phyloP scores from a whole-genome alignment of 108 stramenopile genomes.

The Hondaea fermentalgiana region DNA sequence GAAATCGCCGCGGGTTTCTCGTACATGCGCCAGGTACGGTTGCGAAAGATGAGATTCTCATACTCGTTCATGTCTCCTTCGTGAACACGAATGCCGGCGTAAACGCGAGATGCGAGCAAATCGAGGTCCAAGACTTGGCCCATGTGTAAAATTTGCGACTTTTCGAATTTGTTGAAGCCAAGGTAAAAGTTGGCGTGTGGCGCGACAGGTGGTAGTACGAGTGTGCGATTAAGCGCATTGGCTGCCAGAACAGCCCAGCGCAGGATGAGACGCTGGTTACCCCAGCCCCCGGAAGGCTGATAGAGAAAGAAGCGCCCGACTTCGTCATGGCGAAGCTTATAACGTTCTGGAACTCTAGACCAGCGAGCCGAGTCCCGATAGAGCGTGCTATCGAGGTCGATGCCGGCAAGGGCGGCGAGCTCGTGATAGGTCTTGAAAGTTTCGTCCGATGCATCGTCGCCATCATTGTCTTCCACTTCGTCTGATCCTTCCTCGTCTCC shows the following conservation, averaged over 20 bases:
- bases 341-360: background rate
- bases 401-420: background rate
- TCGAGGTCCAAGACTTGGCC: background rate
- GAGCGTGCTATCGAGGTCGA: background rate
- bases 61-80: background rate
- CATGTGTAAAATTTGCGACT: background rate
- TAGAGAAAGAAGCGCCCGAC: background rate
- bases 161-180: background rate
- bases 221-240: background rate
- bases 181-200: background rate
- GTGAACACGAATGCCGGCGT: background rate
- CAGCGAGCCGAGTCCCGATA: background rate
- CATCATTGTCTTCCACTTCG: background rate
- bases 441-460: background rate
- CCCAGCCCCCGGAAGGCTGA: slow-evolving; percentile 10
- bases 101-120: background rate
- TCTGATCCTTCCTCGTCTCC: too few species aligned
- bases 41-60: background rate
- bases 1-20: background rate
- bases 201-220: background rate
- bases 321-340: background rate
- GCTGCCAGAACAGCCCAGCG: slow-evolving; percentile 7
- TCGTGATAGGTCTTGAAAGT: background rate
- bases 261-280: background rate
- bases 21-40: background rate